A percentile compares a stretch with the other conserved stretches of the same genome.
phyloP scores from a whole-genome alignment of 106 monocot species.

The Platanthera guangdongensis region DNA sequence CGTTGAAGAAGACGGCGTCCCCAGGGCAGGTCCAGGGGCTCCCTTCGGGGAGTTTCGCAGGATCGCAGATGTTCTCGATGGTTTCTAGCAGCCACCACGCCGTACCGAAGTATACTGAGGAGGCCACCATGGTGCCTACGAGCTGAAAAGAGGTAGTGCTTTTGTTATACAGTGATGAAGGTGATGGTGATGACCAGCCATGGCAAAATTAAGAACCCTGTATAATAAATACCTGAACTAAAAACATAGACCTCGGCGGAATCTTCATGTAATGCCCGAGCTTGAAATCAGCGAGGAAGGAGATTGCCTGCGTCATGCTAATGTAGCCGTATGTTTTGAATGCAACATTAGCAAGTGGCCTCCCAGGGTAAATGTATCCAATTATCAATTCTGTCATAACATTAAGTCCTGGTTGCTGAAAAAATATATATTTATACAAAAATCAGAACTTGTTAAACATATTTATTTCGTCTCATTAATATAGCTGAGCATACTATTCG shows the following conservation, averaged over 20 bases:
- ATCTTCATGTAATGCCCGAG: constrained; percentile 29
- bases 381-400: constrained; percentile 19
- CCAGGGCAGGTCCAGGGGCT: constrained; percentile 40
- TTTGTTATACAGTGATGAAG: neutral
- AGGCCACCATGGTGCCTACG: constrained; percentile 12
- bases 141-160: constrained; percentile 4
- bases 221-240: constrained; percentile 16
- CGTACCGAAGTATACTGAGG: constrained; percentile 11
- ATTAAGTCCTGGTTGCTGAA: constrained; percentile 12
- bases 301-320: constrained; percentile 6
- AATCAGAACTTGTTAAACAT: neutral
- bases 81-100: constrained; percentile 22
- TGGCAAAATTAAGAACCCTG: neutral
- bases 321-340: constrained; percentile 17
- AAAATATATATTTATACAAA: too few relatives aligned
- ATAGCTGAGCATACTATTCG: too few relatives aligned
- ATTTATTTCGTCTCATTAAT: neutral
- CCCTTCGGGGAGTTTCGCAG: constrained; percentile 10
- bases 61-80: constrained; percentile 15
- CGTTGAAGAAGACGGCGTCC: constrained; percentile 3
- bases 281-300: constrained; percentile 15
- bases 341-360: constrained; percentile 22
- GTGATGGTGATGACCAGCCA: neutral
- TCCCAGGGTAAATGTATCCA: constrained; percentile 26
- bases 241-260: constrained; percentile 24